Evolutionary conservation across 169 alveolate genomes (phyloP).

Genomic region (Plasmodium blacklocki): DNA sequence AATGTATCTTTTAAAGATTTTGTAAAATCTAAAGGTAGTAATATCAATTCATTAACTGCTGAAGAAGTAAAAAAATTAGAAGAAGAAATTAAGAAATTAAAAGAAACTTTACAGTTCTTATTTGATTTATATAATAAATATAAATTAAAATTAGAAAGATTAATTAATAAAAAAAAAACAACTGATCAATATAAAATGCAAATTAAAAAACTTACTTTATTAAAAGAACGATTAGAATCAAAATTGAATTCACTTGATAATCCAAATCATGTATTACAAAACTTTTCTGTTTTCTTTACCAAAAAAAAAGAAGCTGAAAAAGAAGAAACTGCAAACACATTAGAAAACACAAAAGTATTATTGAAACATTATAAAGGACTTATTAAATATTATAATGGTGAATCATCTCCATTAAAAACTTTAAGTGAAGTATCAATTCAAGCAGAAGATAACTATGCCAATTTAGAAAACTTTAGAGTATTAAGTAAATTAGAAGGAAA

Average conservation of each 20-base stretch:
- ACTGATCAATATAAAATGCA: background rate
- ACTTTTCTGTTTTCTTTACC: slow-evolving; percentile 17
- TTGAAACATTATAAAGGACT: slow-evolving; percentile 44
- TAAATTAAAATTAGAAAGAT: slow-evolving; percentile 56
- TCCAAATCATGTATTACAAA: slow-evolving; percentile 11
- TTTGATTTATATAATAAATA: slow-evolving; percentile 16
- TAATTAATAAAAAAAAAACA: slow-evolving; percentile 7
- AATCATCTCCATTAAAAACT: slow-evolving; percentile 38
- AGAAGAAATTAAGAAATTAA: slow-evolving; percentile 13
- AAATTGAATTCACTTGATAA: slow-evolving; percentile 13
- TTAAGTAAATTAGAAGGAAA: slow-evolving; percentile 28
- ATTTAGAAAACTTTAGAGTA: slow-evolving; percentile 44
- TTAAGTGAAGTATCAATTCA: slow-evolving; percentile 29
- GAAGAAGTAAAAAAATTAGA: slow-evolving; percentile 4
- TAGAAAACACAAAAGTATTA: slow-evolving; percentile 33
- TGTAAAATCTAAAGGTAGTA: slow-evolving; percentile 9
- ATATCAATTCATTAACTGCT: background rate
- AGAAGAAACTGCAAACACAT: slow-evolving; percentile 9
- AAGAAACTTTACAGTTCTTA: background rate
- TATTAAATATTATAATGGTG: slow-evolving; percentile 38
- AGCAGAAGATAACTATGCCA: slow-evolving; percentile 22
- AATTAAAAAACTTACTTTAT: slow-evolving; percentile 3
- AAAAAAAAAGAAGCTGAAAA: slow-evolving; percentile 53
- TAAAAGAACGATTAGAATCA: slow-evolving; percentile 31
- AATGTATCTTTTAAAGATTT: slow-evolving; percentile 9